Conservation (phyloP, 306 rosid species). For the Quercus mongolica region DNA sequence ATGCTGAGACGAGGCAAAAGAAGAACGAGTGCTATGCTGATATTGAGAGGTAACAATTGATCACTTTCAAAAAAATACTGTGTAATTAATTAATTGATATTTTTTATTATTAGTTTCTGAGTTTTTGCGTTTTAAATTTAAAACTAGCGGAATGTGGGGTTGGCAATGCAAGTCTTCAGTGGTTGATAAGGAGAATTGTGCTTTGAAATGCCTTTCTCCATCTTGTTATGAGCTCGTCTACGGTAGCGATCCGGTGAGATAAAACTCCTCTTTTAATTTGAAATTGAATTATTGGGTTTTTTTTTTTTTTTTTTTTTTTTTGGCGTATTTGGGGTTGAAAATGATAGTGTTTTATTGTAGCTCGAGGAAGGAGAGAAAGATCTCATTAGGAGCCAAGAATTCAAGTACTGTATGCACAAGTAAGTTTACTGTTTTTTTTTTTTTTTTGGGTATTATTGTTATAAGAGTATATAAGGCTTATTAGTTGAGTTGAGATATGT, state of each 20-base stretch:
- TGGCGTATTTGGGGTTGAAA: not conserved
- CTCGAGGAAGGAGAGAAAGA: slow-evolving; percentile 98
- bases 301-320: too few species aligned
- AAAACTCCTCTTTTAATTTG: not conserved
- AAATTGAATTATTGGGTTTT: too few species aligned
- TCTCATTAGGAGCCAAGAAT: slow-evolving; percentile 73
- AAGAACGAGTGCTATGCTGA: slow-evolving; percentile 82
- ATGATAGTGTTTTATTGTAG: slow-evolving; percentile 39
- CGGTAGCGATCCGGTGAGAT: slow-evolving; percentile 81
- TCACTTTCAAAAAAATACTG: not conserved
- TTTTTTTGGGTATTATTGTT: not conserved
- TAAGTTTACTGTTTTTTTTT: slow-evolving; percentile 36
- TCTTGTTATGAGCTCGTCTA: slow-evolving; percentile 75
- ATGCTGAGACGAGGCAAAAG: slow-evolving; percentile 62
- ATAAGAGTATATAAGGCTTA: too few species aligned
- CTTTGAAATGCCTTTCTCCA: slow-evolving; percentile 79
- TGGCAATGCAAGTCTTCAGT: slow-evolving; percentile 66
- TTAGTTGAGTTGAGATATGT: not conserved
- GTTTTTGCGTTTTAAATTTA: not conserved
- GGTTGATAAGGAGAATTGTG: slow-evolving; percentile 87
- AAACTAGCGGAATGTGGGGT: slow-evolving; percentile 83
- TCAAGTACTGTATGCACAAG: slow-evolving; percentile 82
- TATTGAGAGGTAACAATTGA: slow-evolving; percentile 55
- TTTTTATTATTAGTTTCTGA: not conserved
- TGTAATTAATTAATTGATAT: not conserved